Conservation (phyloP, 768 basidiomycete genomes). For the Clavulina sp. region DNA sequence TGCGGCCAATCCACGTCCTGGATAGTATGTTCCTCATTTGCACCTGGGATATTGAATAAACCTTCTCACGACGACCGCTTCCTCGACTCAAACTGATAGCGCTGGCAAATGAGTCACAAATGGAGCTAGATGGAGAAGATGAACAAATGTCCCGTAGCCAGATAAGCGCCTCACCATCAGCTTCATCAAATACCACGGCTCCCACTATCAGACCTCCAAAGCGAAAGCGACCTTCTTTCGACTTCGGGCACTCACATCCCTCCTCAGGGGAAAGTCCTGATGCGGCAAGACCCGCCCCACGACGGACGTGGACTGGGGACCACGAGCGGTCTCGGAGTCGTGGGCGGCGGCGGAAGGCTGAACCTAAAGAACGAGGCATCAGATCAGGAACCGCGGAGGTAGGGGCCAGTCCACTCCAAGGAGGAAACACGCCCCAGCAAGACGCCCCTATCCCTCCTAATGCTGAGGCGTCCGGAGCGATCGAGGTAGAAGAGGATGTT, state of each 20-base stretch:
- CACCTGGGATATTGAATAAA: background rate
- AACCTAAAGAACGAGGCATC: too few relatives aligned
- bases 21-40: conserved; percentile 7
- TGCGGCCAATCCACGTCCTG: conserved; percentile 12
- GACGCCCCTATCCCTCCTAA: conserved; percentile 1
- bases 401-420: background rate
- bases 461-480: conserved; percentile 1
- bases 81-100: conserved; percentile 6
- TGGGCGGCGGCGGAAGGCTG: too few relatives aligned
- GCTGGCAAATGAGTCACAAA: conserved; percentile 1
- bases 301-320: too few relatives aligned
- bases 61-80: background rate
- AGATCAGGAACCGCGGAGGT: conserved; percentile 4
- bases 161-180: too few relatives aligned
- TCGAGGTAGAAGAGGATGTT: background rate
- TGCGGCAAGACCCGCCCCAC: too few relatives aligned
- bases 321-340: too few relatives aligned
- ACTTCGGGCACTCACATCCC: too few relatives aligned
- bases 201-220: too few relatives aligned
- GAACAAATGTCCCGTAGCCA: too few relatives aligned
- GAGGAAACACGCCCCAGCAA: background rate
- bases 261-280: too few relatives aligned
- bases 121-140: background rate
- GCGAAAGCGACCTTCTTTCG: too few relatives aligned
- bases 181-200: too few relatives aligned